phyloP scores from a whole-genome alignment of 495 filamentous ascomycete genomes.

The Cenococcum geophilum region DNA sequence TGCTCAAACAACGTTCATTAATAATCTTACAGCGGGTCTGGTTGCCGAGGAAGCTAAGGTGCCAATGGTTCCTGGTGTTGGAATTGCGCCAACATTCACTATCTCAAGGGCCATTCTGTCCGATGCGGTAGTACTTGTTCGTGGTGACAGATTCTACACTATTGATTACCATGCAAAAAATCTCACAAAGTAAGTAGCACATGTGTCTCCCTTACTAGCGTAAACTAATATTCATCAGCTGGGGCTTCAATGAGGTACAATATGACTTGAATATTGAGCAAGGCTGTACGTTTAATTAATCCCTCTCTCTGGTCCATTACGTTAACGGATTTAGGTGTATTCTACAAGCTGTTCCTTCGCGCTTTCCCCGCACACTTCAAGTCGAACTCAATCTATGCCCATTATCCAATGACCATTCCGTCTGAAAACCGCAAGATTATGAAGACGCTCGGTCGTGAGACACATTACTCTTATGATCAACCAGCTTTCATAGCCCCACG shows the following conservation, averaged over 20 bases:
- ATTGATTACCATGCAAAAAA: conserved; percentile 33
- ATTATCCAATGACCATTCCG: conserved; percentile 78
- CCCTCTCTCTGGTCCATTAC: background rate
- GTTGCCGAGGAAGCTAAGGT: conserved; percentile 55
- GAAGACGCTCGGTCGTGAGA: conserved; percentile 61
- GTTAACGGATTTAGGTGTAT: conserved; percentile 8
- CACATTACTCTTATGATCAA: conserved; percentile 64
- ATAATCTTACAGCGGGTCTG: background rate
- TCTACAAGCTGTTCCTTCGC: conserved; percentile 70
- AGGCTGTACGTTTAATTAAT: conserved; percentile 59
- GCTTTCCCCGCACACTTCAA: conserved; percentile 79
- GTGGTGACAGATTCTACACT: conserved; percentile 84
- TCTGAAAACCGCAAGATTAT: conserved; percentile 67
- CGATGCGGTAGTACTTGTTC: conserved; percentile 78
- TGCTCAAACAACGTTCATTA: no score
- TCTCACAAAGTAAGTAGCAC: conserved; percentile 25
- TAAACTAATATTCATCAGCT: conserved; percentile 34
- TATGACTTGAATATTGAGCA: conserved; percentile 69
- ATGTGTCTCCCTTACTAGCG: background rate
- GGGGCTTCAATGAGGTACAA: conserved; percentile 66
- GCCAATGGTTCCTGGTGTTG: conserved; percentile 68
- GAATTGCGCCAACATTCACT: conserved; percentile 75
- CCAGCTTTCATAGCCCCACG: conserved; percentile 50
- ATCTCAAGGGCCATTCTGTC: conserved; percentile 77
- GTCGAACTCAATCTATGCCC: conserved; percentile 75